Base-by-base conservation (phyloP, 169 alveolate species). In the Plasmodium gaboni region DNA sequence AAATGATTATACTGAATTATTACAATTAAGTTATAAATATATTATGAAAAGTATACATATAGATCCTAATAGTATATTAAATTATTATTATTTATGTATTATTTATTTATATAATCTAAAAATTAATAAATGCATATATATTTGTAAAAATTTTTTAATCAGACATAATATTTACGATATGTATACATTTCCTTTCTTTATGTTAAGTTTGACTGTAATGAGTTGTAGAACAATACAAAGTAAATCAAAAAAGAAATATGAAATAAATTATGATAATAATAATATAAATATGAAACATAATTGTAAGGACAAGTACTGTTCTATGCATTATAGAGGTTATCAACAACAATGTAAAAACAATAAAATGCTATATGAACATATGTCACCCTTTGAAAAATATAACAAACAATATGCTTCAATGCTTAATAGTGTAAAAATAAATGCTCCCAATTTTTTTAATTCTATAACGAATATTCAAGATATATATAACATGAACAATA, bases 61-160 rank as follows among this genome's bases (percentile, higher is more conserved):
- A 24, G 91, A 83, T 55, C 61, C 22, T 60, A 57, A 83, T 71
- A 69, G 51, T 48, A 55, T 83, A 32, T 32, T 68, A 46, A 68
- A 83, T 83, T 83, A 83, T 68, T 83, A 83, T 50, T 68, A 83
- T 60, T 74, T 83, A 17, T 69, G 85, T 60, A 48, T 83, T 50
- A 83, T 83, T 48, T 83, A 83, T 63, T 63, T 83, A 32, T 83
- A 83, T 50, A 68, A 48, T 9, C 69, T 83, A 68, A 83, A 83
- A 68, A 68, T 83, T 53, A 38, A 69, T 1, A 83, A 83, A 19
- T 83, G 91, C 26, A 38, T 68, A 53, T 83, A 83, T 83, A 83
- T 83, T 55, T 83, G 91, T 68, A 83, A 83, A 53, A 68, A 83
- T 42, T 83, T 83, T 63, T 48, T 83, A n/a, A 13, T 83, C 22